phyloP scores from a whole-genome alignment of 805 yeast genomes.

The Candida silvatica region DNA sequence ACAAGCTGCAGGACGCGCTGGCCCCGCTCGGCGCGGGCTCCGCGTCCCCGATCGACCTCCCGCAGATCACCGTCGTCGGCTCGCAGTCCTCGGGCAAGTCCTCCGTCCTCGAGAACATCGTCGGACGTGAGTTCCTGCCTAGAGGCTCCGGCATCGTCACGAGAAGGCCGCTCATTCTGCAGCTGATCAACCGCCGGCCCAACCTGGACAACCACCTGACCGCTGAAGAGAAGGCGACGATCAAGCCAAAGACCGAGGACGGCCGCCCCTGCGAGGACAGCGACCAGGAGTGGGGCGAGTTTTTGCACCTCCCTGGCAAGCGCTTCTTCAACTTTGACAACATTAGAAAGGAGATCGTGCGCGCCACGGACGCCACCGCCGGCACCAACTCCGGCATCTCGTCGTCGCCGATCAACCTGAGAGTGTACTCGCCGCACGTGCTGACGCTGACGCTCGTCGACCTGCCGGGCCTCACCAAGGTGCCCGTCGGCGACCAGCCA shows the following conservation, averaged over 20 bases:
- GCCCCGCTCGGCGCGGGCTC: conserved; percentile 93
- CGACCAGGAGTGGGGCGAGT: conserved; percentile 94
- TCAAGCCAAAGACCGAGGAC: conserved; percentile 33
- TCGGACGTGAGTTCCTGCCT: conserved; percentile 85
- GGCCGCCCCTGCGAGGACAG: conserved; percentile 59
- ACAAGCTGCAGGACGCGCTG: conserved; percentile 91
- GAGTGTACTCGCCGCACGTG: conserved; percentile 91
- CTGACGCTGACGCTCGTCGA: conserved; percentile 91
- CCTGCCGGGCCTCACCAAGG: conserved; percentile 95
- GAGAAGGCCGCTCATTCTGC: conserved; percentile 78
- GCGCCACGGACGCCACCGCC: conserved; percentile 81
- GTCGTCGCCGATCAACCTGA: conserved; percentile 83
- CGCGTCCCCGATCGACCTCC: conserved; percentile 81
- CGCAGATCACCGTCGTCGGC: conserved; percentile 93
- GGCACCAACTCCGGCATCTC: conserved; percentile 86
- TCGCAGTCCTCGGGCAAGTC: conserved; percentile 88
- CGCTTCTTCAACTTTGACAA: conserved; percentile 82
- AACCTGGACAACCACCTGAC: conserved; percentile 11
- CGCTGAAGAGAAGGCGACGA: conserved; percentile 32
- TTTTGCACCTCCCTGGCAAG: conserved; percentile 84
- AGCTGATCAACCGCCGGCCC: conserved; percentile 64
- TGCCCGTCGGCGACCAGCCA: conserved; percentile 99
- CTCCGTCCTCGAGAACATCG: conserved; percentile 83
- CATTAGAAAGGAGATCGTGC: conserved; percentile 82
- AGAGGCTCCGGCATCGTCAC: conserved; percentile 92